phyloP scores from a whole-genome alignment of 768 basidiomycete species.

The Amanita subjunquillea region DNA sequence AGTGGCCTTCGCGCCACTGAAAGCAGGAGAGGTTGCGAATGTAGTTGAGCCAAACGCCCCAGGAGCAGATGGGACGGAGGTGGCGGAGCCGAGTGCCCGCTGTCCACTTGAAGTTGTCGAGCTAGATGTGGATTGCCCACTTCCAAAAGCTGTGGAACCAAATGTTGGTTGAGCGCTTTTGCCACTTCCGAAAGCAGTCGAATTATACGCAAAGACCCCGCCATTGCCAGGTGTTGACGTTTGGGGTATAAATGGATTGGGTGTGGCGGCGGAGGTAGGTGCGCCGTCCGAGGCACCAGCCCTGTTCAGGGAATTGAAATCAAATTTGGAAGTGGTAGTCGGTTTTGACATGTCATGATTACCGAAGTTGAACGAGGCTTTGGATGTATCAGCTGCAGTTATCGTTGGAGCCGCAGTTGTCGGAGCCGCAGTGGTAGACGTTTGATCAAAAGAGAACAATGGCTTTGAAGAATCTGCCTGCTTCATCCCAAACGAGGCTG shows the following conservation, averaged over 20 bases:
- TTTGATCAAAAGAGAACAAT: constrained; percentile 7
- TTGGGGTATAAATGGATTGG: not conserved
- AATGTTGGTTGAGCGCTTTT: not conserved
- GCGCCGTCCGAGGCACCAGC: not conserved
- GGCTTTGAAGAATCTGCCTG: constrained; percentile 10
- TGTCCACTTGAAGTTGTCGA: not conserved
- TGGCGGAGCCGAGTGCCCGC: not conserved
- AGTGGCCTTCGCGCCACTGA: not conserved
- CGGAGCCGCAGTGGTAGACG: not conserved
- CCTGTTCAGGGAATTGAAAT: constrained; percentile 9
- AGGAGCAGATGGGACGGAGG: constrained; percentile 1
- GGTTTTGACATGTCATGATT: not conserved
- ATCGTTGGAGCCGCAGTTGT: not conserved
- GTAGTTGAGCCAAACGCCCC: not conserved
- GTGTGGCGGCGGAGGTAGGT: not conserved
- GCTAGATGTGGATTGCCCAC: not conserved
- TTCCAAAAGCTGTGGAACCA: not conserved
- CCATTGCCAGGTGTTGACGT: not conserved
- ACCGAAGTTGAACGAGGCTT: constrained; percentile 8
- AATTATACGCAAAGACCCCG: not conserved
- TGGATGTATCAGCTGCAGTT: constrained; percentile 6
- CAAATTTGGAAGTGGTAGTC: not conserved
- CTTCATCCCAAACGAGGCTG: constrained; percentile 1
- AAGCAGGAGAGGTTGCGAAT: not conserved
- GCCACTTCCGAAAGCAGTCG: not conserved